Evolutionary conservation across 2,329 filamentous ascomycete genomes (phyloP).

Genomic region (Sporothrix schenckii): DNA sequence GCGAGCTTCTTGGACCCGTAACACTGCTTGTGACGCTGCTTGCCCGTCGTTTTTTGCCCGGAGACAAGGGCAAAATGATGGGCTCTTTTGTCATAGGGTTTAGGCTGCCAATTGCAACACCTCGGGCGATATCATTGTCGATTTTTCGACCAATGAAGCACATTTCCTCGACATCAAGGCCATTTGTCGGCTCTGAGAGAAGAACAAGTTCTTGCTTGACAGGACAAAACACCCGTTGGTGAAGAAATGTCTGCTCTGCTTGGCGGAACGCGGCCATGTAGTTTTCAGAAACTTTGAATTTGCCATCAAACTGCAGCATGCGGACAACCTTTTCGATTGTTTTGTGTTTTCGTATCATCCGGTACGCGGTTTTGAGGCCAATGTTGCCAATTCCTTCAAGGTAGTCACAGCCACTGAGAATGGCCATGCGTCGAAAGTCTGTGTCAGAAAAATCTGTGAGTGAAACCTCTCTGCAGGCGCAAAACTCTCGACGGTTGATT

Average conservation of each 20-base stretch:
- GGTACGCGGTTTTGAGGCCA: constrained; percentile 90
- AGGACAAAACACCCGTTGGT: constrained; percentile 94
- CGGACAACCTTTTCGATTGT: constrained; percentile 79
- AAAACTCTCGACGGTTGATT: constrained; percentile 86
- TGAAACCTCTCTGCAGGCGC: constrained; percentile 82
- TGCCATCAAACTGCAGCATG: constrained; percentile 86
- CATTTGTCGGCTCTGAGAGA: constrained; percentile 67
- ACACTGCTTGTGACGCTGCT: constrained; percentile 45
- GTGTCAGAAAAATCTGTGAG: constrained; percentile 88
- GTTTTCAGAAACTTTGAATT: constrained; percentile 75
- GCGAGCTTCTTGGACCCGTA: constrained; percentile 36
- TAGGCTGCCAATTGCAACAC: constrained; percentile 78
- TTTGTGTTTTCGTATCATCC: constrained; percentile 87
- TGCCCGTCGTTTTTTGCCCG: constrained; percentile 45
- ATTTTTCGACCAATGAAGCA: constrained; percentile 79
- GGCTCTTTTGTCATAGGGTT: constrained; percentile 85
- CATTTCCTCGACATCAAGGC: constrained; percentile 69
- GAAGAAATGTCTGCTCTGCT: constrained; percentile 88
- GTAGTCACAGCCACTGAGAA: constrained; percentile 95
- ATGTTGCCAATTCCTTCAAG: constrained; percentile 81
- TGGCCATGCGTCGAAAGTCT: constrained; percentile 94
- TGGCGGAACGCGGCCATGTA: constrained; percentile 82
- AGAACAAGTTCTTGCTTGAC: constrained; percentile 70
- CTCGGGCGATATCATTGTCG: constrained; percentile 67
- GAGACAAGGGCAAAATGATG: constrained; percentile 50